Evolutionary conservation across 345 rosid genomes (phyloP).

Genomic region (Litchi chinensis): DNA sequence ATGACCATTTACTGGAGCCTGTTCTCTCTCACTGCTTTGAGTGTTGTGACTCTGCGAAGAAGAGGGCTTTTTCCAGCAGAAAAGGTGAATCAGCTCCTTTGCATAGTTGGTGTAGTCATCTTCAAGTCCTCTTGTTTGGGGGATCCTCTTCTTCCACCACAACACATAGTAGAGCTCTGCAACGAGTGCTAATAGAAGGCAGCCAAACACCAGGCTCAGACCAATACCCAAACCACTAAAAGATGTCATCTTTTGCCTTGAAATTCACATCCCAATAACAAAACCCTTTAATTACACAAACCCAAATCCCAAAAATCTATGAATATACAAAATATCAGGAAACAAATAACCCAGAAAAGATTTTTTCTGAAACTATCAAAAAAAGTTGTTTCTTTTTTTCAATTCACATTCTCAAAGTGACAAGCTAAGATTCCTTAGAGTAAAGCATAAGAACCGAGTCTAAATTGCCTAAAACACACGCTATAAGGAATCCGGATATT

Average conservation of each 20-base stretch:
- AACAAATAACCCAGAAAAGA: neutral
- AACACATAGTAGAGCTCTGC: conserved; percentile 77
- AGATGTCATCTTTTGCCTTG: conserved; percentile 49
- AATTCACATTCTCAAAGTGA: conserved; percentile 30
- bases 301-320: neutral
- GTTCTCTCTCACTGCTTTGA: conserved; percentile 24
- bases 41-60: conserved; percentile 33
- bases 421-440: conserved; percentile 21
- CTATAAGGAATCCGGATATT: conserved; percentile 20
- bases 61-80: conserved; percentile 61
- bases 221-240: conserved; percentile 73
- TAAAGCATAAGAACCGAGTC: conserved; percentile 12
- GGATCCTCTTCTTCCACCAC: conserved; percentile 78
- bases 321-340: neutral
- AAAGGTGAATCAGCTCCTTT: conserved; percentile 59
- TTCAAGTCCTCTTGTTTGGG: conserved; percentile 40
- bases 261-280: conserved; percentile 51
- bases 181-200: conserved; percentile 65
- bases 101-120: conserved; percentile 52
- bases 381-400: conserved; percentile 22
- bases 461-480: conserved; percentile 30
- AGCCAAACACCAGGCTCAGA: conserved; percentile 69
- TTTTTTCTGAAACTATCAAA: neutral
- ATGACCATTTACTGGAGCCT: conserved; percentile 22
- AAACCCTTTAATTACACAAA: neutral